These are phyloP conservation scores for Coleophoma eucalyptorum DNA, from an alignment of 2,329 filamentous ascomycete species.

Conservation along the genomic window DNA sequence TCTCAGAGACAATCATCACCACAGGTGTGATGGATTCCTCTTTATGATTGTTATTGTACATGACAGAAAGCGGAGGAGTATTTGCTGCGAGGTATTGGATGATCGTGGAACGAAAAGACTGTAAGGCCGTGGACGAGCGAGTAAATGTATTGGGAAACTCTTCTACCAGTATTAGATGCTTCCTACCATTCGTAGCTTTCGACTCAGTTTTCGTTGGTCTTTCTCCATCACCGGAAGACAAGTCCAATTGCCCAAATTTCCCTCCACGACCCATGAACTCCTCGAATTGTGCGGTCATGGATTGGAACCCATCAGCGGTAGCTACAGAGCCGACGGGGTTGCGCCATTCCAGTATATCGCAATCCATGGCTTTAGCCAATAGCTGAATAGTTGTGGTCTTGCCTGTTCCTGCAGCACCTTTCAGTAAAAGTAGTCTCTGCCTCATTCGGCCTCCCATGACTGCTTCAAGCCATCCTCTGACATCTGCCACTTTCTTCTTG, in stretches of 20 bases:
- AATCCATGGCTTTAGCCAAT: constrained; percentile 72
- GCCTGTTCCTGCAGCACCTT: constrained; percentile 85
- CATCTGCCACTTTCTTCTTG: constrained; percentile 88
- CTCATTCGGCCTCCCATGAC: constrained; percentile 62
- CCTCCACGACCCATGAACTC: constrained; percentile 84
- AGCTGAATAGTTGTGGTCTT: constrained; percentile 86
- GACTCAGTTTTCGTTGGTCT: constrained; percentile 23
- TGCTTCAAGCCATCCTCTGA: constrained; percentile 76
- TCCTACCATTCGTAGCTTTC: constrained; percentile 26
- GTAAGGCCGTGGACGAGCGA: constrained; percentile 58
- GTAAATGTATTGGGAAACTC: constrained; percentile 78
- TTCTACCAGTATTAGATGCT: constrained; percentile 69
- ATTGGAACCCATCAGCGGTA: constrained; percentile 59
- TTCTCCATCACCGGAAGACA: constrained; percentile 23
- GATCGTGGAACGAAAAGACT: constrained; percentile 71
- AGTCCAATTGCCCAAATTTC: constrained; percentile 70
- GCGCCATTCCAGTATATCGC: constrained; percentile 84
- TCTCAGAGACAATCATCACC: constrained; percentile 89
- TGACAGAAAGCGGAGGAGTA: constrained; percentile 50
- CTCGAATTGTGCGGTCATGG: constrained; percentile 78
- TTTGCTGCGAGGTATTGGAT: constrained; percentile 70
- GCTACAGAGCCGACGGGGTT: constrained; percentile 66
- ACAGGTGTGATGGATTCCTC: constrained; percentile 61
- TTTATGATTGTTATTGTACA: constrained; percentile 28
- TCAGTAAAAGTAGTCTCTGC: constrained; percentile 77